Evolutionary conservation across 2,329 filamentous ascomycete species (phyloP), one percentile per base, ranked within the genome.

Genomic region (Madurella fahalii): DNA sequence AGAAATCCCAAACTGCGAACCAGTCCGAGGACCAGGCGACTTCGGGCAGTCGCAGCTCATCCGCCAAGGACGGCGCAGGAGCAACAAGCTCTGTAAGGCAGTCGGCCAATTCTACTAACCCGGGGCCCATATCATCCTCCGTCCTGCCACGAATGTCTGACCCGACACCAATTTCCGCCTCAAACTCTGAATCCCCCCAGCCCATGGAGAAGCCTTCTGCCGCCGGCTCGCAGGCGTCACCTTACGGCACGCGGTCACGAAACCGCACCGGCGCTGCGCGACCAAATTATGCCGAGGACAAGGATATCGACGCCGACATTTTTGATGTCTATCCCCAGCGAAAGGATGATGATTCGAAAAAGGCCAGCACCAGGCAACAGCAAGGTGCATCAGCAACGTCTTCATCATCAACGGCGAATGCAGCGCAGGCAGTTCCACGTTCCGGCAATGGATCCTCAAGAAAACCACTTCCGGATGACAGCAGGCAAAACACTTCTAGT

Each of bases 221-320:
- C 30, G 67, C 73, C 30, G 74, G 72, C 56, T 75, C 76, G 52
- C 77, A 73, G 30, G 76, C 86, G 48, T 85, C 84, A 63, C 85
- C 84, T 46, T 96, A 99, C 72, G 93, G 93, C 67, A 99, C 94
- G 69, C 87, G 92, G 65, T 96, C 92, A 64, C 88, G 94, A 70
- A 95, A 95, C 72, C 87, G 92, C 67, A 86, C 83, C 54, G 87
- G 88, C 65, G 84, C 81, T 62, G 81, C 87, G 64, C 88, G 94
- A 63, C 85, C 87, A 62, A 99, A 99, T 73, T 99, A 99, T 72
- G 93, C 94, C 48, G 94, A 99, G 74, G 89, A 93, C 72, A 89
- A 83, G 73, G 93, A 96, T 71, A 79, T 92, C 63, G 93, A 97
- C 66, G 84, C 89, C 72, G 94, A 97, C 56, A 73, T 80, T 69